Base-by-base conservation (phyloP, 306 rosid species). In the Vachellia pachyceras region DNA sequence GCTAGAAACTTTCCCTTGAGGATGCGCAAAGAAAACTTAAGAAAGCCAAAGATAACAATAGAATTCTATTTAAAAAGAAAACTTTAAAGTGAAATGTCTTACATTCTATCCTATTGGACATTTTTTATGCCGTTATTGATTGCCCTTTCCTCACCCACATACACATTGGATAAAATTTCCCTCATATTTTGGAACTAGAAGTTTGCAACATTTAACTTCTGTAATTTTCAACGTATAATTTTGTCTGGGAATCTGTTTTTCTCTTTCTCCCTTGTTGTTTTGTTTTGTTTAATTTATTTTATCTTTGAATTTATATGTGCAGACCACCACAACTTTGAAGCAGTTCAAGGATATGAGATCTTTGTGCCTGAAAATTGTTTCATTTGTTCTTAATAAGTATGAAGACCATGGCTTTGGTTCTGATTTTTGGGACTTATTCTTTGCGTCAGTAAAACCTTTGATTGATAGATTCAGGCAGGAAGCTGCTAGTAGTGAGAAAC, bases 311-410 rank as follows among this genome's bases (percentile, higher is more conserved):
- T 78, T 80, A 39, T 76, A 60, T 79, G 22, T 84, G 89, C 91
- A 95, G 98, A 86, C 84, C 36, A 67, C 80, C 73, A 68, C 86
- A 42, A 68, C 69, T 61, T 58, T 75, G 80, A 90, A 90, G 88
- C 97, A 95, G 87, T 85, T 89, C 77, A 95, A 89, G 90, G 99
- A 93, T 69, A 82, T 90, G 88, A 93, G 98, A 91, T 95, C 98
- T 79, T 81, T 93, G 39, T 93, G 98, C 86, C 83, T 95, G 86
- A 93, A 81, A 87, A 89, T 91, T 76, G 72, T 93, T 72, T 90
- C 94, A 45, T 69, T 49, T 58, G 92, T 87, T 69, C 94, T 95
- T 25, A 81, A 85, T 69, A 95, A 95, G 77, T 89, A 89, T 55
- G 94, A 93, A 81, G 94, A 88, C 87, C 88, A 87, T 49, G 91